These are phyloP conservation scores for Erysimum cheiranthoides DNA, from an alignment of 345 rosid genomes.

Conservation along the genomic window DNA sequence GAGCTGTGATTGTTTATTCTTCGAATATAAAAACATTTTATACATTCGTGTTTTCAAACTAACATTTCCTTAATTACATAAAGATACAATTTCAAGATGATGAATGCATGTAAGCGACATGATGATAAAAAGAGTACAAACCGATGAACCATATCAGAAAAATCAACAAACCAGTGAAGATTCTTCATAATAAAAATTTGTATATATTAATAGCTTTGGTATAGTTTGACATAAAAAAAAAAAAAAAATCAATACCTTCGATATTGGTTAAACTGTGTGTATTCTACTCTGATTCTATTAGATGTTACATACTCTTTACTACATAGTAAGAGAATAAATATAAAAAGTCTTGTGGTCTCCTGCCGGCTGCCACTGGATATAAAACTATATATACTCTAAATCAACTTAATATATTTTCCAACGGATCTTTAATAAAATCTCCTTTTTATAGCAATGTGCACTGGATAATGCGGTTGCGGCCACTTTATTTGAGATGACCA, in stretches of 20 bases:
- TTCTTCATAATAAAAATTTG: too few species aligned
- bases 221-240: too few species aligned
- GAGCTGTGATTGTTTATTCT: slow-evolving; percentile 13
- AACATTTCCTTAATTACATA: neutral
- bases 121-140: neutral
- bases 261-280: slow-evolving; percentile 10
- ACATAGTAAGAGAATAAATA: neutral
- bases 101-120: slow-evolving; percentile 7
- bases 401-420: slow-evolving; percentile 22
- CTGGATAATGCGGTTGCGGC: slow-evolving; percentile 47
- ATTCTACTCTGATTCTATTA: slow-evolving; percentile 22
- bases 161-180: too few species aligned
- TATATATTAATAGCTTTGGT: too few species aligned
- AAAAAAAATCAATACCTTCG: neutral
- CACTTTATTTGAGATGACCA: slow-evolving; percentile 42
- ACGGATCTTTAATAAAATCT: slow-evolving; percentile 29
- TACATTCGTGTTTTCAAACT: slow-evolving; percentile 1
- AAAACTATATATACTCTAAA: slow-evolving; percentile 19
- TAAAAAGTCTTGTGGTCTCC: slow-evolving; percentile 16
- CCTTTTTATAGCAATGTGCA: slow-evolving; percentile 21
- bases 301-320: neutral
- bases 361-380: slow-evolving; percentile 13
- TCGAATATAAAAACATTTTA: neutral
- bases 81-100: neutral
- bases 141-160: neutral